Base-by-base conservation (phyloP, 164 flowering plant species). In the Buxus sempervirens region DNA sequence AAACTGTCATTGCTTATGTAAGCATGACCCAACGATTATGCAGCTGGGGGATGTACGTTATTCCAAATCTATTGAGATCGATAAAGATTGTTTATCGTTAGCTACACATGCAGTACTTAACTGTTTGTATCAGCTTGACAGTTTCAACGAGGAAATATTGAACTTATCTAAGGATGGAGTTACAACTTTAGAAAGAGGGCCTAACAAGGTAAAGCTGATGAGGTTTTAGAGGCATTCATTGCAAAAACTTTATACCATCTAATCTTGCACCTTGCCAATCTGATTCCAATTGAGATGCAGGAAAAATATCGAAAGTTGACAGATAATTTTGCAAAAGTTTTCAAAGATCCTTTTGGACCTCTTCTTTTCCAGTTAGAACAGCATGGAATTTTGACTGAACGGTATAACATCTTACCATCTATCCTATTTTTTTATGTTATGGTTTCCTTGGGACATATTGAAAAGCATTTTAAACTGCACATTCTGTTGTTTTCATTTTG, bases 101-200 rank as follows among this genome's bases (percentile, higher is more conserved):
- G 38, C 38, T 32, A 32, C 5, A 32, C 7, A 32, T 32, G 5
- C 38, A 32, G 38, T 32, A 3, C 38, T 32, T 32, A 32, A 32
- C 7, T 32, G 38, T 32, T 32, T 32, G 13, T 67, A 54, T 77
- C 87, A 94, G 98, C 72, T 91, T 76, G 98, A 94, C 72, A 80
- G 53, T 64, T 75, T 83, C 48, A 94, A 94, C 71, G 98, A 94
- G 84, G 80, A 80, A 65, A 77, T 84, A 56, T 26, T 84, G 63
- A 64, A 80, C 53, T 59, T 73, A 72, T 75, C 81, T 13, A 24
- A 45, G 5, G 54, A 41, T 57, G 75, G 65, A 58, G 60, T 49
- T 69, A 48, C 53, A 26, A 57, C 25, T 60, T 15, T 32, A 21
- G 76, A 67, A 61, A 58, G 64, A 69, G 80, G 27, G 60, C 54